Base-by-base conservation (phyloP, 2,329 filamentous ascomycete species). In the Colletotrichum tamarilloi region DNA sequence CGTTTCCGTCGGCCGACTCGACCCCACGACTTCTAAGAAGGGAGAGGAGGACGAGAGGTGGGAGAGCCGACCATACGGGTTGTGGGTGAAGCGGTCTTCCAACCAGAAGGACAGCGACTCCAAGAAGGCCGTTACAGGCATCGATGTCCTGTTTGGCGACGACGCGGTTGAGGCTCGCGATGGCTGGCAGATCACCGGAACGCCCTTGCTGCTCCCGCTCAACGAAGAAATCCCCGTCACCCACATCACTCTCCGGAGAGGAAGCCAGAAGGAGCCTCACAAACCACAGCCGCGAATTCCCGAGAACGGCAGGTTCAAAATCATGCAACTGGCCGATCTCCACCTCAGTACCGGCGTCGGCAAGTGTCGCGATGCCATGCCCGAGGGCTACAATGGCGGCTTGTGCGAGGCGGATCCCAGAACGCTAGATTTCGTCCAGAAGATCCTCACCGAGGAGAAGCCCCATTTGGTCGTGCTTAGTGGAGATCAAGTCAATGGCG, bases 401-500 rank as follows among this genome's bases (percentile, higher is more conserved):
- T 90, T 91, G 77, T 99, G 97, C 82, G 94, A 98, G 79, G 97
- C 97, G 1, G 97, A 99, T 80, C 92, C 95, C 19, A 90, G 96
- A 75, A 98, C 97, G 1, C 85, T 98, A 72, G 95, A 98, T 66
- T 99, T 98, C 80, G 90, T 98, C 58, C 90, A 90, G 75, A 91
- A 89, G 77, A 87, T 98, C 16, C 86, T 99, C 28, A 95, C 98
- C 76, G 93, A 98, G 66, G 97, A 99, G 85, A 95, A 94, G 81
- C 97, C 97, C 0, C 95, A 99, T 79, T 85, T 99, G 76, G 94
- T 98, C 2, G 92, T 99, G 5, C 85, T 99, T 56, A 97, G 93
- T 76, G 97, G 97, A 60, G 97, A 99, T 79, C 95, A 98, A 82
- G 93, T 98, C 71, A 98, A 99, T 77, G 97, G 97, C 62, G 96